These are phyloP conservation scores for Monosporascus sp. DNA, from an alignment of 2,329 filamentous ascomycete genomes.

Conservation along the genomic window DNA sequence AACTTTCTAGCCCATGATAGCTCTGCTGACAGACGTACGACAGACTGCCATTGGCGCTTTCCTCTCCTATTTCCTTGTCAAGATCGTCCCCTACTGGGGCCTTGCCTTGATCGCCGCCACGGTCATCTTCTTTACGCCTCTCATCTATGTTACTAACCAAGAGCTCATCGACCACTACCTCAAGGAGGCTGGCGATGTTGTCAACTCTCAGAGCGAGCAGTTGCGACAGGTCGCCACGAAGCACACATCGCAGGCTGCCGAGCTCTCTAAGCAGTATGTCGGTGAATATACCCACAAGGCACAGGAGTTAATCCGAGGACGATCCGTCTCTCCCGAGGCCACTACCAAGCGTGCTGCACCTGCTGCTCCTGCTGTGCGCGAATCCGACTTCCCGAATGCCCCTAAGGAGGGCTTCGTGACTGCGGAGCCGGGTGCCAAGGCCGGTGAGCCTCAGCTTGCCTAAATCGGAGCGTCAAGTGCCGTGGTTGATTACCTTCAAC, in stretches of 20 bases:
- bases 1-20: constrained; percentile 1
- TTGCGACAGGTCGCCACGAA: constrained; percentile 57
- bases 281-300: constrained; percentile 66
- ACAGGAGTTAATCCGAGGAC: constrained; percentile 55
- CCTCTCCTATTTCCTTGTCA: constrained; percentile 63
- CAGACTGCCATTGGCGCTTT: constrained; percentile 58
- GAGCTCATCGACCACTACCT: constrained; percentile 64
- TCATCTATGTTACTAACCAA: constrained; percentile 64
- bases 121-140: constrained; percentile 55
- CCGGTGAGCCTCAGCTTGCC: constrained; percentile 27
- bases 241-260: constrained; percentile 58
- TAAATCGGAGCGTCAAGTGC: constrained; percentile 15
- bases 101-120: constrained; percentile 57
- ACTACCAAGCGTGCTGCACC: constrained; percentile 32
- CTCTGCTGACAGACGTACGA: constrained; percentile 1
- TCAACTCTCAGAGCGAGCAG: constrained; percentile 60
- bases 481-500: background rate
- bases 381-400: constrained; percentile 45
- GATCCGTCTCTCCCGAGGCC: constrained; percentile 37
- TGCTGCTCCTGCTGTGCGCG: constrained; percentile 27
- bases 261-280: constrained; percentile 63
- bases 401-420: constrained; percentile 27
- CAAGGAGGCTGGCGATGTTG: constrained; percentile 50
- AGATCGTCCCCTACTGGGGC: constrained; percentile 67
- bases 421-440: constrained; percentile 26